Conservation (phyloP, 106 monocot genomes). For the Agapanthus africanus region DNA sequence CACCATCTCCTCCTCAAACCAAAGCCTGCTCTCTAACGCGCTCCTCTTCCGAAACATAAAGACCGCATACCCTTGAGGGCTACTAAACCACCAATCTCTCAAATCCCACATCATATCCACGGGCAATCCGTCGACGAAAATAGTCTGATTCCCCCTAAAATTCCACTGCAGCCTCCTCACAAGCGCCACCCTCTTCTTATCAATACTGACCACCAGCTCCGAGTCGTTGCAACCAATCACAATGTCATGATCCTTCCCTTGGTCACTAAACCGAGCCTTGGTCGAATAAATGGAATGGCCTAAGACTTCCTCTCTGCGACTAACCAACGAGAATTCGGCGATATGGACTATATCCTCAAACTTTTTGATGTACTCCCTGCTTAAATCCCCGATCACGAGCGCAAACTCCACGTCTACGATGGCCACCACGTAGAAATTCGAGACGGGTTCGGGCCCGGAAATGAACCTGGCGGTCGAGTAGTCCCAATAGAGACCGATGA, state of each 20-base stretch:
- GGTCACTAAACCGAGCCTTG: conserved; percentile 33
- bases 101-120: conserved; percentile 89
- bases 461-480: conserved; percentile 40
- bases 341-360: neutral
- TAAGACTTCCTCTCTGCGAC: conserved; percentile 28
- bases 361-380: conserved; percentile 11
- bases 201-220: conserved; percentile 61
- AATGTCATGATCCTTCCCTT: conserved; percentile 46
- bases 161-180: conserved; percentile 58
- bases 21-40: conserved; percentile 49
- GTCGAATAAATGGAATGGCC: conserved; percentile 16
- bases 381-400: conserved; percentile 37
- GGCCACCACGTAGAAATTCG: conserved; percentile 45
- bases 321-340: conserved; percentile 13
- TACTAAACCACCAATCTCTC: conserved; percentile 44
- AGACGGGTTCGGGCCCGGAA: conserved; percentile 31
- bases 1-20: conserved; percentile 41
- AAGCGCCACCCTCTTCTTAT: conserved; percentile 61
- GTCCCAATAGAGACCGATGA: conserved; percentile 38
- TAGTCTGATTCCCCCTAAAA: conserved; percentile 62
- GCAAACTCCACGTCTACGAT: conserved; percentile 25
- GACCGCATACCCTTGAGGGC: conserved; percentile 21
- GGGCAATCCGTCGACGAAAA: conserved; percentile 57
- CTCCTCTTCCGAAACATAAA: conserved; percentile 58
- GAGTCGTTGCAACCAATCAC: conserved; percentile 31